These are phyloP conservation scores for Fusarium phyllophilum DNA, from an alignment of 2,329 filamentous ascomycete species.

Conservation along the genomic window DNA sequence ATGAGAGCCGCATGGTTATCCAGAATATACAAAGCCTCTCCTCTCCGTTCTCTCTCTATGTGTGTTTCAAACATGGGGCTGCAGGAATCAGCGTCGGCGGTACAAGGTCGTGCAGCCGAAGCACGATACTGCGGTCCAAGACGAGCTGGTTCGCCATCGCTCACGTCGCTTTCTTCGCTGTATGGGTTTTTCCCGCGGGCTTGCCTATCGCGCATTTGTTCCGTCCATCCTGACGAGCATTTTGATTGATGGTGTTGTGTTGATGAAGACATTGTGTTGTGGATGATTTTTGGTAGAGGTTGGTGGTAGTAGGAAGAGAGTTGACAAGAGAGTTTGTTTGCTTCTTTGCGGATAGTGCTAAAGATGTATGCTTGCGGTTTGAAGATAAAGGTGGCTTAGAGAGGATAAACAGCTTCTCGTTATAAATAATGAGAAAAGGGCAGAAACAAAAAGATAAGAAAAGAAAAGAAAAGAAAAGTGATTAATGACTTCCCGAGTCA, in stretches of 20 bases:
- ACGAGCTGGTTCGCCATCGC: constrained; percentile 33
- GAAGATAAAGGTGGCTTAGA: not conserved
- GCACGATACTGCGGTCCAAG: constrained; percentile 21
- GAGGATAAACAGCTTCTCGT: not conserved
- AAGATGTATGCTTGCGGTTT: not conserved
- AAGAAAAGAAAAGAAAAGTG: not conserved
- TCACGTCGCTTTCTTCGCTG: constrained; percentile 39
- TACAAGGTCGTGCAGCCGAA: not conserved
- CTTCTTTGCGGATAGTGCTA: not conserved
- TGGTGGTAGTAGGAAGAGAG: not conserved
- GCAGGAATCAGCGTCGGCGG: not conserved
- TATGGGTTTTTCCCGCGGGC: constrained; percentile 68
- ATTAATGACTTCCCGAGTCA: constrained; percentile 1
- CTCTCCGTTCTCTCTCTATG: constrained; percentile 55
- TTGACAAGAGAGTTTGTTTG: not conserved
- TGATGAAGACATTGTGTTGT: constrained; percentile 27
- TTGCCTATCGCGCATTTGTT: constrained; percentile 66
- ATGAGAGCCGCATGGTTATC: constrained; percentile 68
- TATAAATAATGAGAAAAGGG: not conserved
- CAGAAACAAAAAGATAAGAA: not conserved
- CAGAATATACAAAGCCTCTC: constrained; percentile 64
- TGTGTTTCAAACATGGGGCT: constrained; percentile 52
- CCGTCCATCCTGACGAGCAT: constrained; percentile 53
- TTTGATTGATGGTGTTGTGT: constrained; percentile 49
- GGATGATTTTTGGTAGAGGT: not conserved